A percentile compares a stretch with the other conserved stretches of the same genome.
Conservation (phyloP, 371 early-diverging fungal species). For the Capillidium rhysosporum region DNA sequence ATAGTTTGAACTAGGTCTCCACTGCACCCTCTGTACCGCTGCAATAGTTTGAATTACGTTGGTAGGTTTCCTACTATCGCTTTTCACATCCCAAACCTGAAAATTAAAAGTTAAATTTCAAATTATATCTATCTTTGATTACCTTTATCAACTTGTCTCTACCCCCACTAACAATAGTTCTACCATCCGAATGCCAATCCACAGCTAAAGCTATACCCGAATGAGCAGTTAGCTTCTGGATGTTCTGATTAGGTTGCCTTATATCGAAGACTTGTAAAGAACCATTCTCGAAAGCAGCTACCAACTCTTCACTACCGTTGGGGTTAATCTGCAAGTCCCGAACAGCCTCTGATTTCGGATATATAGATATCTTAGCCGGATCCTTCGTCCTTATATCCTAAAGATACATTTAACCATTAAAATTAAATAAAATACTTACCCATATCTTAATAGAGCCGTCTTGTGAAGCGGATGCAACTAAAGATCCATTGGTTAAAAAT, state of each 20-base stretch:
- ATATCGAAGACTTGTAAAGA: conserved; percentile 74
- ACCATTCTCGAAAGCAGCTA: conserved; percentile 75
- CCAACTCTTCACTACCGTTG: conserved; percentile 33
- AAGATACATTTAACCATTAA: not conserved
- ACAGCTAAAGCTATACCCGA: conserved; percentile 54
- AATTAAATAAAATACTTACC: conserved; percentile 20
- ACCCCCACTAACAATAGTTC: conserved; percentile 59
- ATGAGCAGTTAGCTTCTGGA: conserved; percentile 54
- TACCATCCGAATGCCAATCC: conserved; percentile 65
- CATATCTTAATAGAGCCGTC: conserved; percentile 64
- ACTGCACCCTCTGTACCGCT: conserved; percentile 47
- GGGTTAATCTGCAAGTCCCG: conserved; percentile 74
- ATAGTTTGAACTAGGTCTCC: conserved; percentile 49
- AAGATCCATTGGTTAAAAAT: conserved; percentile 47
- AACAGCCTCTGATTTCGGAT: conserved; percentile 62
- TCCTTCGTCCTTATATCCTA: conserved; percentile 50
- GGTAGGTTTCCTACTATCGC: conserved; percentile 36
- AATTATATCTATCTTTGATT: not conserved
- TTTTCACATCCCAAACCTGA: conserved; percentile 63
- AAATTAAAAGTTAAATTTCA: not conserved
- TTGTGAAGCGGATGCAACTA: conserved; percentile 59
- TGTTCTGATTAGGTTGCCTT: conserved; percentile 35
- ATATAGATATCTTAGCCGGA: conserved; percentile 30
- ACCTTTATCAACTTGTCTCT: conserved; percentile 67
- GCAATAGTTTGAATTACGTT: conserved; percentile 49